Conservation (phyloP, 1,284 basidiomycete species). For the Afroboletus lepidellus region DNA sequence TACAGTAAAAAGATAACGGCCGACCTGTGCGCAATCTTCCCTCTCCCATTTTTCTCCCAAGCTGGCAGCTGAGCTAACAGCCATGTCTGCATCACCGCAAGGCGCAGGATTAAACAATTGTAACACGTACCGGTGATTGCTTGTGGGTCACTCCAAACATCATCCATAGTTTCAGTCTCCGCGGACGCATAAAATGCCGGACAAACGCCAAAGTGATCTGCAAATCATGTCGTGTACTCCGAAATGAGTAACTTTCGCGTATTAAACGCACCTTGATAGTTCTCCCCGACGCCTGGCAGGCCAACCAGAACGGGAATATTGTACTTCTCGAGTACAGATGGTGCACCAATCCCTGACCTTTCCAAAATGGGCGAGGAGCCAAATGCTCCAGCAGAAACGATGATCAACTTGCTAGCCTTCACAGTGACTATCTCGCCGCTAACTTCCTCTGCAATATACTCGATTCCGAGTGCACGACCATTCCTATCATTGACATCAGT, state of each 20-base stretch:
- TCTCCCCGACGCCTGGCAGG: constrained; percentile 53
- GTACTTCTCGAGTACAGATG: constrained; percentile 39
- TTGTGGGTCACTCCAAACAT: no score
- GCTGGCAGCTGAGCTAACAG: no score
- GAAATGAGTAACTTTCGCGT: background rate
- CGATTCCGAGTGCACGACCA: constrained; percentile 5
- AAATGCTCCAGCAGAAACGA: constrained; percentile 21
- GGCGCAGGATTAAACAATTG: no score
- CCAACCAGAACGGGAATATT: constrained; percentile 16
- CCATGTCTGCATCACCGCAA: no score
- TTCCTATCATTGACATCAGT: constrained; percentile 1
- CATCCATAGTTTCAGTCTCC: no score
- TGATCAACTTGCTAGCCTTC: constrained; percentile 22
- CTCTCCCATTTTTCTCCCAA: no score
- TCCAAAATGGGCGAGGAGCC: constrained; percentile 24
- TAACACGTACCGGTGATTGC: no score
- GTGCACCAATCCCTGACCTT: constrained; percentile 41
- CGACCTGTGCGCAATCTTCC: no score
- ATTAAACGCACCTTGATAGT: constrained; percentile 40
- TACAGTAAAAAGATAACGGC: no score
- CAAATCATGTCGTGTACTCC: background rate
- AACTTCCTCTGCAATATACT: constrained; percentile 37
- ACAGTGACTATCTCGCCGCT: background rate
- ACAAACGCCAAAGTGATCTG: constrained; percentile 45
- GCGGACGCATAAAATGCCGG: no score